A percentile compares a stretch with the other conserved stretches of the same genome.
Evolutionary conservation across 2,329 filamentous ascomycete species (phyloP).

Genomic region (Aspergillus felis): DNA sequence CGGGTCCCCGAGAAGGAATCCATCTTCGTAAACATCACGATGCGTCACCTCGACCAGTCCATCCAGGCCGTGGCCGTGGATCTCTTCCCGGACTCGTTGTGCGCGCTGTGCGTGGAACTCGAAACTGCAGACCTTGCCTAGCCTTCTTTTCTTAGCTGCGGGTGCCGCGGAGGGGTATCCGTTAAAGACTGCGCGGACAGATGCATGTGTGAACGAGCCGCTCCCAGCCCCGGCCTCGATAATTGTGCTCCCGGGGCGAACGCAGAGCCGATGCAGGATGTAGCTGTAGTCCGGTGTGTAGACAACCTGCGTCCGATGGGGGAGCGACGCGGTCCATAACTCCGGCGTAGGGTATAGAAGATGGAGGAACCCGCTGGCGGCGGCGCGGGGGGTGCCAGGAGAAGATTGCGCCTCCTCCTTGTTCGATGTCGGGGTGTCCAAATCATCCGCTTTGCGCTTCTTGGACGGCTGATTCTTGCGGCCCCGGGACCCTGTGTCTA

Average conservation of each 20-base stretch:
- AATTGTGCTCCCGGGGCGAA: slow-evolving; percentile 42
- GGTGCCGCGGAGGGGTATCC: slow-evolving; percentile 31
- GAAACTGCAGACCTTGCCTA: slow-evolving; percentile 48
- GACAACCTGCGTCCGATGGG: slow-evolving; percentile 51
- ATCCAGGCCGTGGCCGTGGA: slow-evolving; percentile 42
- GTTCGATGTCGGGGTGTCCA: slow-evolving; percentile 30
- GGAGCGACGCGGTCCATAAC: slow-evolving; percentile 48
- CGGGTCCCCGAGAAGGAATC: slow-evolving; percentile 39
- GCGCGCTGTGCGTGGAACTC: slow-evolving; percentile 48
- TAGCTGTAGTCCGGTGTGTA: slow-evolving; percentile 54
- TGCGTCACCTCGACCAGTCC: slow-evolving; percentile 44
- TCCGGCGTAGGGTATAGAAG: slow-evolving; percentile 49
- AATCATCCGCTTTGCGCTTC: slow-evolving; percentile 47
- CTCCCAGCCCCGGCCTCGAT: slow-evolving; percentile 52
- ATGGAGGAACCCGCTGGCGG: slow-evolving; percentile 47
- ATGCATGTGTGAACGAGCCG: slow-evolving; percentile 50
- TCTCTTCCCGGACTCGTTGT: slow-evolving; percentile 39
- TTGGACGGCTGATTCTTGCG: slow-evolving; percentile 58
- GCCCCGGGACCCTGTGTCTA: slow-evolving; percentile 87
- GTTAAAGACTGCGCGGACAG: slow-evolving; percentile 48
- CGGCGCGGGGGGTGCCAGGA: slow-evolving; percentile 33
- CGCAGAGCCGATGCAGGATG: slow-evolving; percentile 47
- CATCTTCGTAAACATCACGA: slow-evolving; percentile 48
- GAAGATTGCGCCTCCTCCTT: slow-evolving; percentile 21
- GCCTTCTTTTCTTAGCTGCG: slow-evolving; percentile 19